Evolutionary conservation across 2,329 filamentous ascomycete genomes (phyloP).

Genomic region (Sclerotinia sclerotiorum): DNA sequence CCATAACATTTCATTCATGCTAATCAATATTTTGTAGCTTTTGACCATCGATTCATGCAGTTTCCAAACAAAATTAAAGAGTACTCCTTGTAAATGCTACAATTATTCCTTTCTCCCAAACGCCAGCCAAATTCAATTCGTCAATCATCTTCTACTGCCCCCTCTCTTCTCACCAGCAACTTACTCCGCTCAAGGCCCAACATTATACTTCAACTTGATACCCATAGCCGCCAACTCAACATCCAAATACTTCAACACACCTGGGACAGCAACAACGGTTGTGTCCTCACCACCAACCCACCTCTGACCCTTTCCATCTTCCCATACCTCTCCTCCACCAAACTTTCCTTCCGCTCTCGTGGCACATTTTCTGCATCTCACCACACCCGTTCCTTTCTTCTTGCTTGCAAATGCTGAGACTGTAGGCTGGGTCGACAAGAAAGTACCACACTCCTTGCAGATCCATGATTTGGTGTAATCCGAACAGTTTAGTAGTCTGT

Average conservation of each 20-base stretch:
- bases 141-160: constrained; percentile 4
- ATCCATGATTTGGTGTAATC: constrained; percentile 90
- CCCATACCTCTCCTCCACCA: constrained; percentile 77
- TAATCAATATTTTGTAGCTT: background rate
- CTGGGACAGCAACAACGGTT: constrained; percentile 87
- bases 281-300: constrained; percentile 90
- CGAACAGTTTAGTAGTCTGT: constrained; percentile 94
- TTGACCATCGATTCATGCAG: background rate
- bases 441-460: constrained; percentile 85
- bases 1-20: constrained; percentile 5
- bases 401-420: constrained; percentile 65
- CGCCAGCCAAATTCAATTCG: constrained; percentile 23
- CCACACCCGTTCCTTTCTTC: constrained; percentile 65
- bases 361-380: constrained; percentile 80
- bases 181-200: constrained; percentile 46
- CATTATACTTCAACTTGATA: constrained; percentile 88
- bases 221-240: constrained; percentile 97
- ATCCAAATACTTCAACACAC: constrained; percentile 88
- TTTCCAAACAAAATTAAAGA: constrained; percentile 12
- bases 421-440: constrained; percentile 82
- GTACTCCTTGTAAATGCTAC: constrained; percentile 30
- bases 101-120: constrained; percentile 24
- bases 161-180: background rate
- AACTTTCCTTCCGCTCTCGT: constrained; percentile 40
- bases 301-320: constrained; percentile 80